These are phyloP conservation scores for Pestalotiopsis sp. DNA, from an alignment of 2,329 filamentous ascomycete genomes.

Conservation along the genomic window DNA sequence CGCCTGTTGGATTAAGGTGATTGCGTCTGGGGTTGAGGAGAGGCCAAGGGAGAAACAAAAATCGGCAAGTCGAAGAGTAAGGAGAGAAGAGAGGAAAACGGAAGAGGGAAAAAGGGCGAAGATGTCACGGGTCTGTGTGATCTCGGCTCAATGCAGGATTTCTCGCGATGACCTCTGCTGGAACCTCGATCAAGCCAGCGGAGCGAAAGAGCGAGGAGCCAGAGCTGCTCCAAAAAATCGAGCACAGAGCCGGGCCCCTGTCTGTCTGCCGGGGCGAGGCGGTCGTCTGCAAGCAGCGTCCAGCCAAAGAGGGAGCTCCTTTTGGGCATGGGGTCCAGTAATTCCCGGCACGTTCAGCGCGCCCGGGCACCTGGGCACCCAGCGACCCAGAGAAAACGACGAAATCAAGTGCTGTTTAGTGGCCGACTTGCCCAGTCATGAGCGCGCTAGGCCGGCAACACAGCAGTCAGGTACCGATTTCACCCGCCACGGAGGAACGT, in stretches of 20 bases:
- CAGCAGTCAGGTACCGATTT: not conserved
- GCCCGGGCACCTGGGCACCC: not conserved
- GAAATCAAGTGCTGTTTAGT: not conserved
- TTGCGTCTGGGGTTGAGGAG: not conserved
- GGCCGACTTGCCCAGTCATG: not conserved
- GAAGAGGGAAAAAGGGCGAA: not conserved
- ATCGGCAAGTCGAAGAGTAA: not conserved
- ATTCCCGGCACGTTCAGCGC: not conserved
- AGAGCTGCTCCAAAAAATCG: slow-evolving; percentile 2
- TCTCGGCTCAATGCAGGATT: slow-evolving; percentile 6
- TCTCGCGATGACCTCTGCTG: slow-evolving; percentile 9
- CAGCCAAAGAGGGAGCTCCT: not conserved
- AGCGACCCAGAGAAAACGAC: not conserved
- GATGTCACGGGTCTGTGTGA: not conserved
- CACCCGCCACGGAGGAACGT: not conserved
- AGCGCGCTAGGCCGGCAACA: slow-evolving; percentile 3
- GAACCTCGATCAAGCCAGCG: not conserved
- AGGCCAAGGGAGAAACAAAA: not conserved
- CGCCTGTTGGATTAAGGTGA: not conserved
- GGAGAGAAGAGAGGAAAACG: not conserved
- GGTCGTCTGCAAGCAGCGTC: not conserved
- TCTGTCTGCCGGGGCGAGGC: not conserved
- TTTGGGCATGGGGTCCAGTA: not conserved
- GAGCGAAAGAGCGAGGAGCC: not conserved
- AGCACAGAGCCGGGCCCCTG: not conserved